phyloP scores from a whole-genome alignment of 352 stramenopile genomes.

The Globisporangium parvum region DNA sequence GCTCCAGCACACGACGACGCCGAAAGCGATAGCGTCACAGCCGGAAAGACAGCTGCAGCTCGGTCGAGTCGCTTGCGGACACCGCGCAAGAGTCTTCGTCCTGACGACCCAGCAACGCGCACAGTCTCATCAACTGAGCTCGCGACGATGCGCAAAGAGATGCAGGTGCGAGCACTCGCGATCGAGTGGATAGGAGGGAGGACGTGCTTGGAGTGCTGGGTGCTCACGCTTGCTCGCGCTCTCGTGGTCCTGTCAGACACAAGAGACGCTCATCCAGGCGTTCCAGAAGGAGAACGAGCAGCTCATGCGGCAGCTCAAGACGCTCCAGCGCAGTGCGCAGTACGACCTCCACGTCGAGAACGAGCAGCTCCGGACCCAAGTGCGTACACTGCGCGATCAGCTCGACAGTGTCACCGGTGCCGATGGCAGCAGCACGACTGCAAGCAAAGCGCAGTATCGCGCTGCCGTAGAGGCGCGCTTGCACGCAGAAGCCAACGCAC shows the following conservation, averaged over 20 bases:
- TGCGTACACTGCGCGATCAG: constrained; percentile 35
- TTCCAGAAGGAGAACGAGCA: constrained; percentile 83
- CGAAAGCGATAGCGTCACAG: neutral
- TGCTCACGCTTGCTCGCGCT: no score
- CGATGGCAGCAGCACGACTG: constrained; percentile 15
- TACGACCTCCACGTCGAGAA: constrained; percentile 79
- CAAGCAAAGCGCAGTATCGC: constrained; percentile 38
- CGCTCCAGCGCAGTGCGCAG: constrained; percentile 46
- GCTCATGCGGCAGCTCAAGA: constrained; percentile 73
- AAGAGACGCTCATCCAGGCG: constrained; percentile 70
- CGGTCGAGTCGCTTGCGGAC: neutral
- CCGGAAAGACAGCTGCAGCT: neutral
- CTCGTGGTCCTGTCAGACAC: constrained; percentile 22
- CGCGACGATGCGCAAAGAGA: constrained; percentile 43
- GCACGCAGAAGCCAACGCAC: constrained; percentile 43
- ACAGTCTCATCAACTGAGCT: constrained; percentile 8
- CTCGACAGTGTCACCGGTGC: constrained; percentile 5
- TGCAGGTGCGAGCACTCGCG: constrained; percentile 20
- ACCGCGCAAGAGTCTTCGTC: neutral
- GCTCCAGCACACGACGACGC: no score
- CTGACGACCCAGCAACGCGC: neutral
- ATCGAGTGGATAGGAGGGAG: no score
- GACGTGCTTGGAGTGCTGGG: no score
- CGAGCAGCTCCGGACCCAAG: constrained; percentile 41
- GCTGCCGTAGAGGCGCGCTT: constrained; percentile 57